Conservation (phyloP, 371 early-diverging fungal species). For the Mortierella sp. region DNA sequence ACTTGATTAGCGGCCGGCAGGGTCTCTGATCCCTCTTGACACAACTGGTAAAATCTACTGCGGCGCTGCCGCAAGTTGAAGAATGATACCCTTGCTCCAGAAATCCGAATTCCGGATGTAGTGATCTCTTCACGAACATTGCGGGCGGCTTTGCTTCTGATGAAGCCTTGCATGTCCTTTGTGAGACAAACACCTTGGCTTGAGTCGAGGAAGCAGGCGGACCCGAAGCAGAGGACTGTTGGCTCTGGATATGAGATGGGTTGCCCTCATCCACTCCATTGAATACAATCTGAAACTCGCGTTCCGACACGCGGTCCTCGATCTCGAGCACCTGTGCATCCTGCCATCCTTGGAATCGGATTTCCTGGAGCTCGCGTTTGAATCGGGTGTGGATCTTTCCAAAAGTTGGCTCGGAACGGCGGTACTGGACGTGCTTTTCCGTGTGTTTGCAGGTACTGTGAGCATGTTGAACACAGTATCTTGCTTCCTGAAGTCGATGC, state of each 20-base stretch:
- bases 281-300: conserved; percentile 49
- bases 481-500: conserved; percentile 12
- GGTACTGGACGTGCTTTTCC: conserved; percentile 43
- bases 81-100: conserved; percentile 10
- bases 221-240: too few species aligned
- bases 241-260: conserved; percentile 10
- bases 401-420: conserved; percentile 39
- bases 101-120: conserved; percentile 15
- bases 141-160: conserved; percentile 6
- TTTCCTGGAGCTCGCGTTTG: conserved; percentile 49
- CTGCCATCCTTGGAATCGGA: conserved; percentile 54
- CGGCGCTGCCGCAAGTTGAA: conserved; percentile 14
- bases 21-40: conserved; percentile 5
- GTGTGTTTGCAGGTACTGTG: conserved; percentile 32
- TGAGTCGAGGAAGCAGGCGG: too few species aligned
- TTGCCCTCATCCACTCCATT: conserved; percentile 42
- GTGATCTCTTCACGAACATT: background rate
- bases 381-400: conserved; percentile 49
- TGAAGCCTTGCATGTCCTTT: conserved; percentile 17
- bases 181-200: too few species aligned
- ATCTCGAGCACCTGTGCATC: conserved; percentile 53
- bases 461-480: conserved; percentile 38
- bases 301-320: conserved; percentile 43
- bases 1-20: conserved; percentile 6
- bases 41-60: conserved; percentile 16